Conservation (phyloP, 2,329 filamentous ascomycete genomes). For the Claviceps capensis region DNA sequence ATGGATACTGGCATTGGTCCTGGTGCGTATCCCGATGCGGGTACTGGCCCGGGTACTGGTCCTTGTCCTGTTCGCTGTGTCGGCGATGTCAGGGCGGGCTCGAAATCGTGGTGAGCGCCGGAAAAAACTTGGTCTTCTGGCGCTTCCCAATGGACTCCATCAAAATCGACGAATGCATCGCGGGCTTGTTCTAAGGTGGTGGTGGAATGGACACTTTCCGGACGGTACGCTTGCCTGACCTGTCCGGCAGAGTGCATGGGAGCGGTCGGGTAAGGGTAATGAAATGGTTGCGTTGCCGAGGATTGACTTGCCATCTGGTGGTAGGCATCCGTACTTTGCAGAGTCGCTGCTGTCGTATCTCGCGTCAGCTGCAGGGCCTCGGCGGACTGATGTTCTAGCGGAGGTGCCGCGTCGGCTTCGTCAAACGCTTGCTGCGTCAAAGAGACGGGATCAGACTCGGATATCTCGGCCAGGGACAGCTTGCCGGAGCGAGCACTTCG, state of each 20-base stretch:
- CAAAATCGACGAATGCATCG: conserved; percentile 65
- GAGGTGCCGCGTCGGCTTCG: conserved; percentile 32
- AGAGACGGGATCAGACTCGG: conserved; percentile 39
- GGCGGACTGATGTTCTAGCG: conserved; percentile 25
- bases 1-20: conserved; percentile 13
- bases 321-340: conserved; percentile 15
- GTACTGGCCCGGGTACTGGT: conserved; percentile 30
- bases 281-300: conserved; percentile 4
- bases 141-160: conserved; percentile 62
- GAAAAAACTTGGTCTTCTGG: conserved; percentile 23
- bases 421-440: conserved; percentile 39
- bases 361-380: conserved; percentile 13
- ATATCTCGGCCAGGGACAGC: conserved; percentile 40
- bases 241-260: not conserved
- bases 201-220: conserved; percentile 36
- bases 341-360: conserved; percentile 17
- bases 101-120: conserved; percentile 10
- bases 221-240: conserved; percentile 12
- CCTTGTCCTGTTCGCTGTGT: conserved; percentile 8
- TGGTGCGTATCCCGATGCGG: conserved; percentile 19
- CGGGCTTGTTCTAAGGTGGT: conserved; percentile 53
- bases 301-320: conserved; percentile 19
- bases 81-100: conserved; percentile 5
- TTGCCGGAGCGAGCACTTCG: conserved; percentile 37
- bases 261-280: not conserved